Evolutionary conservation across 495 filamentous ascomycete species (phyloP).

Genomic region (Neurospora sp.): DNA sequence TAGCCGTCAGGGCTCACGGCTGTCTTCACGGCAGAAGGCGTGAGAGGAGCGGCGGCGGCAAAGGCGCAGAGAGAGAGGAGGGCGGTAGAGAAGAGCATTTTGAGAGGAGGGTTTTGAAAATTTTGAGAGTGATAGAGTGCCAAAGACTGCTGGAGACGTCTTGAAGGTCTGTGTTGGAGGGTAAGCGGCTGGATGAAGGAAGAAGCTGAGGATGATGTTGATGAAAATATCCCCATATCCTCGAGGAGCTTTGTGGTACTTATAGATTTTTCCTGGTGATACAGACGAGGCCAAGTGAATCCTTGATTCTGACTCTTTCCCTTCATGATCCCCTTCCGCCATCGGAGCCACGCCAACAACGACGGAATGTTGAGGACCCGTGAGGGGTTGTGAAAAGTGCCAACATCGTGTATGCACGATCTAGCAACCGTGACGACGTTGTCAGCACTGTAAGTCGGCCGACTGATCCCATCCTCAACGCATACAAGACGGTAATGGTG

Average conservation of each 20-base stretch:
- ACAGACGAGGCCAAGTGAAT: not conserved
- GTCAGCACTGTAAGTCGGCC: not conserved
- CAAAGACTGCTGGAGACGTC: not conserved
- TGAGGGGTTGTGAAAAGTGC: not conserved
- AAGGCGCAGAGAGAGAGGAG: not conserved
- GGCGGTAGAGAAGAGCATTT: not conserved
- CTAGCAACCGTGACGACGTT: not conserved
- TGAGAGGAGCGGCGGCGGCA: not conserved
- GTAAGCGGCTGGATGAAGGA: not conserved
- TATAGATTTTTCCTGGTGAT: not conserved
- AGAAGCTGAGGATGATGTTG: not conserved
- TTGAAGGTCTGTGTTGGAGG: not conserved
- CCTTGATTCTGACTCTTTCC: not conserved
- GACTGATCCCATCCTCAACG: not conserved
- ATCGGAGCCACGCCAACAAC: not conserved
- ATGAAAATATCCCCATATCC: not conserved
- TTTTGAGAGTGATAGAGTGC: not conserved
- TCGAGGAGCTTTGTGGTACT: not conserved
- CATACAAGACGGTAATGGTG: not conserved
- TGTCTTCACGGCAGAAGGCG: not conserved
- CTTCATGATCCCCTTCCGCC: not conserved
- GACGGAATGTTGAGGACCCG: not conserved
- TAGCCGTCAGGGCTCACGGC: not conserved
- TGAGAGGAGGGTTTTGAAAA: not conserved
- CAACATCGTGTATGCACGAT: not conserved